Percentiles rank a stretch among this genome's conserved stretches.
Evolutionary conservation across 1,284 basidiomycete species (phyloP).

Genomic region (Earliella scabrosa): DNA sequence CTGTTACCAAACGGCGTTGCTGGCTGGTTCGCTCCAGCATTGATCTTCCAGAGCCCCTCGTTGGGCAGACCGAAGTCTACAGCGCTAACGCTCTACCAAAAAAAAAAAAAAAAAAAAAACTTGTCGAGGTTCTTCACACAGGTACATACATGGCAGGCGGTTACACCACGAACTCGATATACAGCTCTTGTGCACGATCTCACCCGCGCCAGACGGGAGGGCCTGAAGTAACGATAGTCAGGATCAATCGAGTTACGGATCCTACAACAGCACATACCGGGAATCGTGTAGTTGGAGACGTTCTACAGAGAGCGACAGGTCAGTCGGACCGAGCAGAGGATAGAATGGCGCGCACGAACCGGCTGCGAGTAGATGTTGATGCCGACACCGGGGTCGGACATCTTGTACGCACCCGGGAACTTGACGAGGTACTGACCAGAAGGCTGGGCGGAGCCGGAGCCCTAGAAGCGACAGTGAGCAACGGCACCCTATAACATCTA

Average conservation of each 20-base stretch:
- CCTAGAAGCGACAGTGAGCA: slow-evolving; percentile 3
- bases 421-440: slow-evolving; percentile 37
- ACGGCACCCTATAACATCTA: no score
- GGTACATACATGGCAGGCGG: background rate
- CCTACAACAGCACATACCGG: slow-evolving; percentile 15
- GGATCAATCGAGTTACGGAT: background rate
- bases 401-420: slow-evolving; percentile 43
- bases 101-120: no score
- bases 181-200: no score
- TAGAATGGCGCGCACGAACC: slow-evolving; percentile 2
- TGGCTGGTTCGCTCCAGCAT: no score
- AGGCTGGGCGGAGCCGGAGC: slow-evolving; percentile 36
- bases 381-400: slow-evolving; percentile 39
- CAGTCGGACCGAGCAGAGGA: no score
- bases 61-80: no score
- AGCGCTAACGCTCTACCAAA: no score
- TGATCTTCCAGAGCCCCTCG: no score
- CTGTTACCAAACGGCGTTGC: no score
- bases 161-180: background rate
- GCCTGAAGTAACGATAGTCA: slow-evolving; percentile 22
- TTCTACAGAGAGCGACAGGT: background rate
- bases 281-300: slow-evolving; percentile 42
- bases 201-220: slow-evolving; percentile 32
- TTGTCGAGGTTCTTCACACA: background rate
- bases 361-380: slow-evolving; percentile 40